Conservation (phyloP, 78 protist species). For the Dictyostelium discoideum region DNA sequence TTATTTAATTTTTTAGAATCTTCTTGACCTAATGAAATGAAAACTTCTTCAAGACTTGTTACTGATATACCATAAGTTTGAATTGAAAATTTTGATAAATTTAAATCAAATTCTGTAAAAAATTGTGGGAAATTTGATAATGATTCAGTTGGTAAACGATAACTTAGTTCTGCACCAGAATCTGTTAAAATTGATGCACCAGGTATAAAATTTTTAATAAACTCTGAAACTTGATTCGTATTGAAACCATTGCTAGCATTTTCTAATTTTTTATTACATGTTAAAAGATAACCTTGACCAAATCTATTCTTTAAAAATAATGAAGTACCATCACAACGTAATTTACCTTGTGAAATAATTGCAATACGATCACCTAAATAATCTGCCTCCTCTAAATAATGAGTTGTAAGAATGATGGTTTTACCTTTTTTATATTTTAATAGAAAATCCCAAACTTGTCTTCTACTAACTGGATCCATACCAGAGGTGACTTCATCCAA, state of each 20-base stretch:
- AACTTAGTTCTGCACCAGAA: slow-evolving; percentile 45
- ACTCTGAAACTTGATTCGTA: background rate
- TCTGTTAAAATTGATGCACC: slow-evolving; percentile 37
- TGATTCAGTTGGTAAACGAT: slow-evolving; percentile 24
- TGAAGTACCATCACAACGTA: slow-evolving; percentile 84
- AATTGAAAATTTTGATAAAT: slow-evolving; percentile 9
- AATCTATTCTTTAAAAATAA: slow-evolving; percentile 57
- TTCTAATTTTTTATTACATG: background rate
- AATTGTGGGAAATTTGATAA: slow-evolving; percentile 24
- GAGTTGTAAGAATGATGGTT: slow-evolving; percentile 91
- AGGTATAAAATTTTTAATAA: slow-evolving; percentile 17
- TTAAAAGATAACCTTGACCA: slow-evolving; percentile 89
- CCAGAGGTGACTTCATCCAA: slow-evolving; percentile 53
- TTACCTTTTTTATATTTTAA: slow-evolving; percentile 52
- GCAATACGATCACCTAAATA: slow-evolving; percentile 90
- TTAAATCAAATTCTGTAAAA: slow-evolving; percentile 12
- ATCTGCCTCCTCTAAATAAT: slow-evolving; percentile 97
- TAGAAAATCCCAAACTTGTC: slow-evolving; percentile 87
- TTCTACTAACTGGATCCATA: slow-evolving; percentile 53
- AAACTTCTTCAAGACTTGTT: slow-evolving; percentile 58
- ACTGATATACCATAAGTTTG: slow-evolving; percentile 40
- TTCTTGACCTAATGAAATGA: slow-evolving; percentile 41
- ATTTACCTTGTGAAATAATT: slow-evolving; percentile 92
- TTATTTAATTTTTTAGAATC: background rate
- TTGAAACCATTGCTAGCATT: background rate